A percentile compares a stretch with the other conserved stretches of the same genome.
phyloP scores from a whole-genome alignment of 2,329 filamentous ascomycete genomes.

The Diplodia corticola region DNA sequence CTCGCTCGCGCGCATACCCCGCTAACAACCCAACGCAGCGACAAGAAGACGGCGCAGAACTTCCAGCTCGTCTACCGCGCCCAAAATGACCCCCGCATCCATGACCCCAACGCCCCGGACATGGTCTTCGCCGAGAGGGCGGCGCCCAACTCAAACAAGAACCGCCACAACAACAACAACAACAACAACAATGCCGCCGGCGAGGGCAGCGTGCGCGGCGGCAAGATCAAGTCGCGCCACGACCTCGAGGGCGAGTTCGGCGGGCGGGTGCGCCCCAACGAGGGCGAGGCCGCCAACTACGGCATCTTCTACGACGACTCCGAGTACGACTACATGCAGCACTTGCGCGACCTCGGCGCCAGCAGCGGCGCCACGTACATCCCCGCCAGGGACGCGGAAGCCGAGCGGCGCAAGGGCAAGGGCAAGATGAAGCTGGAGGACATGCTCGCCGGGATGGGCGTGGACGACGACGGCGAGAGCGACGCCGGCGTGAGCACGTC shows the following conservation, averaged over 20 bases:
- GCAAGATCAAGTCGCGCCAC: constrained; percentile 65
- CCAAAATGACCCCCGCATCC: constrained; percentile 95
- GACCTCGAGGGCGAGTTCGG: constrained; percentile 78
- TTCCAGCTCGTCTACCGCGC: constrained; percentile 94
- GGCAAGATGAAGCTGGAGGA: constrained; percentile 80
- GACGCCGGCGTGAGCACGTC: constrained; percentile 46
- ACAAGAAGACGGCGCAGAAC: constrained; percentile 91
- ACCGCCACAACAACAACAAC: constrained; percentile 26
- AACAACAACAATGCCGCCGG: constrained; percentile 26
- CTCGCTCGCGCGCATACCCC: background rate
- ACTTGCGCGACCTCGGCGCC: constrained; percentile 78
- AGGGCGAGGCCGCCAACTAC: constrained; percentile 92
- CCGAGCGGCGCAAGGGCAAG: constrained; percentile 65
- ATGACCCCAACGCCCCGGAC: constrained; percentile 83
- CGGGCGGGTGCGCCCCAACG: constrained; percentile 71
- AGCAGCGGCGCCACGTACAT: constrained; percentile 74
- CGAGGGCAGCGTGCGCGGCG: constrained; percentile 28
- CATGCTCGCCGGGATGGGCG: constrained; percentile 59
- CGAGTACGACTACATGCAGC: constrained; percentile 99
- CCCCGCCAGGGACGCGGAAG: constrained; percentile 57
- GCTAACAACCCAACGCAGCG: constrained; percentile 49
- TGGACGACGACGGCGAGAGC: constrained; percentile 47
- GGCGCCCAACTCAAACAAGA: constrained; percentile 37
- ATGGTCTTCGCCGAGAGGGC: constrained; percentile 80
- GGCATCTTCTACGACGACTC: constrained; percentile 95